phyloP scores from a whole-genome alignment of 2,329 filamentous ascomycete genomes.

The Lachnellula suecica region DNA sequence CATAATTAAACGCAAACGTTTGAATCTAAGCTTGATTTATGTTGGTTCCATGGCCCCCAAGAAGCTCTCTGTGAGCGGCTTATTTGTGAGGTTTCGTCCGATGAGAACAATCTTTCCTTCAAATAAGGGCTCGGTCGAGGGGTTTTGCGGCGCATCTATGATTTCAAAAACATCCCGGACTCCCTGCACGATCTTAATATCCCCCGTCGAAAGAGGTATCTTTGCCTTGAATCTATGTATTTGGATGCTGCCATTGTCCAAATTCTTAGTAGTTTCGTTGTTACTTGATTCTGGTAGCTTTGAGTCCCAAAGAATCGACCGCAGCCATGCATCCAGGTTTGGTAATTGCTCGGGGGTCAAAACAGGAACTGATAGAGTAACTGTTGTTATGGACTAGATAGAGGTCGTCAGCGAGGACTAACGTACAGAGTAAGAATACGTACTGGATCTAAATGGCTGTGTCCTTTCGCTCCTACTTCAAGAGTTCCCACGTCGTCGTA shows the following conservation, averaged over 20 bases:
- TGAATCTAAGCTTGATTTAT: not conserved
- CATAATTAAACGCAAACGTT: not conserved
- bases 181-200: conserved; percentile 79
- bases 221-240: conserved; percentile 88
- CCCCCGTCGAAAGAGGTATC: conserved; percentile 63
- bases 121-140: conserved; percentile 27
- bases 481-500: conserved; percentile 80
- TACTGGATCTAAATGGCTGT: conserved; percentile 88
- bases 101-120: conserved; percentile 64
- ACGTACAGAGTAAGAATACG: conserved; percentile 28
- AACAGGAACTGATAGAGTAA: conserved; percentile 66
- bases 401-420: not conserved
- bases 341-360: conserved; percentile 58
- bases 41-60: not conserved
- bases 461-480: conserved; percentile 72
- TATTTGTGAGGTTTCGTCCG: conserved; percentile 52
- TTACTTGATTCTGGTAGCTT: conserved; percentile 45
- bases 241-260: conserved; percentile 54
- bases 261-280: not conserved
- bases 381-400: conserved; percentile 79
- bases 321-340: conserved; percentile 76
- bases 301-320: conserved; percentile 80
- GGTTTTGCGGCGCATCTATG: conserved; percentile 52
- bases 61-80: conserved; percentile 50
- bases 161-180: conserved; percentile 95